Percentiles rank a stretch among this genome's conserved stretches.
These are phyloP conservation scores for Zalaria sp. DNA, from an alignment of 2,329 filamentous ascomycete genomes.

Conservation along the genomic window DNA sequence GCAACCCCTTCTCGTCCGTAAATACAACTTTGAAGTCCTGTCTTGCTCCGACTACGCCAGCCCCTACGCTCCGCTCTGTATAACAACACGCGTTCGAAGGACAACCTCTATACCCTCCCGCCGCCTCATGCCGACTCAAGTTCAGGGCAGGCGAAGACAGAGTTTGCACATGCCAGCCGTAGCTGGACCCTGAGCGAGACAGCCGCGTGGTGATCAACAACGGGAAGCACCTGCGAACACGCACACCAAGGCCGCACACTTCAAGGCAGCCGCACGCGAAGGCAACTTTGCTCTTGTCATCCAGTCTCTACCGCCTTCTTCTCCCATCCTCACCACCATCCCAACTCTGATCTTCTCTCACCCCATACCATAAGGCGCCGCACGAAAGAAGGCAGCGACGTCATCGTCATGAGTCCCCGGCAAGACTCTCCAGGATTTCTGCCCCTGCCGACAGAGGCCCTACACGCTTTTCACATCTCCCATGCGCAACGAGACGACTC, in stretches of 20 bases:
- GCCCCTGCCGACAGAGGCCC: not conserved
- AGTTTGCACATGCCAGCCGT: too few species aligned
- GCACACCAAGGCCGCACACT: not conserved
- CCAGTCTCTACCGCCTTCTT: not conserved
- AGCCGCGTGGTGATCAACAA: too few species aligned
- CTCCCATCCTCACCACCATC: not conserved
- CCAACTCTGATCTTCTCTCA: not conserved
- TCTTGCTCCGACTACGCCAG: too few species aligned
- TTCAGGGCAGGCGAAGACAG: too few species aligned
- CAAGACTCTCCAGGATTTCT: not conserved
- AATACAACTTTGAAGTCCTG: too few species aligned
- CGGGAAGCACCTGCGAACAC: not conserved
- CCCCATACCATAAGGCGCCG: not conserved
- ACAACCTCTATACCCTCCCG: too few species aligned
- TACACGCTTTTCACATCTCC: not conserved
- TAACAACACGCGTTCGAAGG: too few species aligned
- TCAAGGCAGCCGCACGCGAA: not conserved
- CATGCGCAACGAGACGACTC: not conserved
- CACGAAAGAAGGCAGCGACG: not conserved
- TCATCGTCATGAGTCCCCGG: not conserved
- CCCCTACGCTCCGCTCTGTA: too few species aligned
- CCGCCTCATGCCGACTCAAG: too few species aligned
- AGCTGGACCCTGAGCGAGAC: too few species aligned
- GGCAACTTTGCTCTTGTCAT: not conserved
- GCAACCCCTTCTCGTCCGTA: too few species aligned